Evolutionary conservation across 148 eudicot species (phyloP), one percentile per base, ranked within the genome.

Genomic region (Rhododendron ovatum): DNA sequence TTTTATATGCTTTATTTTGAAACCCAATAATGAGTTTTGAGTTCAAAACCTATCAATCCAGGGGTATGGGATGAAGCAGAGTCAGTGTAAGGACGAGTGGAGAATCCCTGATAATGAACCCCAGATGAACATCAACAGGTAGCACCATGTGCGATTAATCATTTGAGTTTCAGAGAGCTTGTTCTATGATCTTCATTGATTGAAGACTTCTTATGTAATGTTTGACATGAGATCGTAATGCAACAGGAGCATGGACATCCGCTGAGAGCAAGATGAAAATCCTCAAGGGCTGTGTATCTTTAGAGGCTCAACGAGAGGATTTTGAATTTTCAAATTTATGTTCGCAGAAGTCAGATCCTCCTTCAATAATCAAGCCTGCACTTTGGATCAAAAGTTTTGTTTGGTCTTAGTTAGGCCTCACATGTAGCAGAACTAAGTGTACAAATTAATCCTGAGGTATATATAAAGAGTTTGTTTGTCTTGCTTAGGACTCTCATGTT

Each of bases 51-150:
- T 86, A 37, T 18, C 80, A 79, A 51, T 89, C 67, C 88, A 59
- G 88, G 89, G 76, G 76, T 83, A 88, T 87, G 88, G 83, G 53
- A 87, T 65, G 67, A 91, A 88, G 87, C 84, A 88, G 47, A 87
- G 55, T 78, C 90, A 90, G 51, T 83, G 87, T 82, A 88, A 82
- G 43, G 77, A 80, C 11, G 74, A 83, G 7, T 88, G 88, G 80
- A 84, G 78, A 75, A 78, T 76, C 76, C 86, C 81, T 75, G 82
- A 86, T 55, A 77, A 63, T n/a, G 67, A 77, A 82, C 80, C 78
- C 51, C 85, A 86, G 77, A 86, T 86, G 43, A 86, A 86, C 43
- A 77, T 65, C n/a, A 82, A 85, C 85, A 91, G 93, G 93, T 92
- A 89, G 53, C 48, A 81, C 59, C 57, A n/a, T 26, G 50, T 14